Evolutionary conservation across 495 filamentous ascomycete species (phyloP).

Genomic region (Neurospora sp.): DNA sequence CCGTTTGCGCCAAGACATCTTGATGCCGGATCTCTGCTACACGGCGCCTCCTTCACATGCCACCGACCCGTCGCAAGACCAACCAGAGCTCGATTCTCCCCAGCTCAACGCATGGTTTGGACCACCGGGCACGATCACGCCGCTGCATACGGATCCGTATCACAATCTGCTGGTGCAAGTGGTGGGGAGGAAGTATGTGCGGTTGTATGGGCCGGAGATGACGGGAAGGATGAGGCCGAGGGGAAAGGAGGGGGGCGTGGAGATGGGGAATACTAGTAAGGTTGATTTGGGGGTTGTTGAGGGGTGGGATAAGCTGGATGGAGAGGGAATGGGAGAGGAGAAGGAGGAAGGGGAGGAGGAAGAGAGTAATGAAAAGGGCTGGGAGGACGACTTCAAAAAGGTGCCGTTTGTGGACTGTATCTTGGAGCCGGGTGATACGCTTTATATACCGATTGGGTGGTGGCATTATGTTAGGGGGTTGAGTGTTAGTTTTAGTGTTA

Average conservation of each 20-base stretch:
- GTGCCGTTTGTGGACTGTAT: conserved; percentile 71
- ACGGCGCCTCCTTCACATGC: conserved; percentile 46
- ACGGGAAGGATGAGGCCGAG: conserved; percentile 52
- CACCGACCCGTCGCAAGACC: conserved; percentile 40
- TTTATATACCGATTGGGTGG: conserved; percentile 94
- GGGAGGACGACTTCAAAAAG: conserved; percentile 42
- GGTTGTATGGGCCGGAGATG: conserved; percentile 65
- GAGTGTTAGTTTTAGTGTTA: conserved; percentile 85
- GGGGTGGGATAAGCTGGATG: conserved; percentile 34
- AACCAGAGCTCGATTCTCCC: conserved; percentile 40
- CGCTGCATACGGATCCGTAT: conserved; percentile 87
- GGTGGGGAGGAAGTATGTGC: conserved; percentile 81
- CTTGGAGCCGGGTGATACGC: conserved; percentile 65
- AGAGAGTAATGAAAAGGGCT: conserved; percentile 50
- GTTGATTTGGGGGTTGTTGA: conserved; percentile 59
- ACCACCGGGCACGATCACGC: conserved; percentile 77
- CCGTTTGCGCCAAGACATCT: conserved; percentile 61
- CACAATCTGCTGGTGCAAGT: conserved; percentile 90
- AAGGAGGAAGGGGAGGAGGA: conserved; percentile 3
- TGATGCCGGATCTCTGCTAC: conserved; percentile 79
- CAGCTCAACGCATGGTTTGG: conserved; percentile 90
- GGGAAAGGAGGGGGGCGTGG: conserved; percentile 57
- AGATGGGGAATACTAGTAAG: conserved; percentile 85
- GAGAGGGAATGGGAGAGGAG: conserved; percentile 7
- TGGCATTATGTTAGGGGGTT: conserved; percentile 95